A percentile compares a stretch with the other conserved stretches of the same genome.
These are phyloP conservation scores for Dothideomycetes sp. DNA, from an alignment of 2,329 filamentous ascomycete genomes.

Conservation along the genomic window DNA sequence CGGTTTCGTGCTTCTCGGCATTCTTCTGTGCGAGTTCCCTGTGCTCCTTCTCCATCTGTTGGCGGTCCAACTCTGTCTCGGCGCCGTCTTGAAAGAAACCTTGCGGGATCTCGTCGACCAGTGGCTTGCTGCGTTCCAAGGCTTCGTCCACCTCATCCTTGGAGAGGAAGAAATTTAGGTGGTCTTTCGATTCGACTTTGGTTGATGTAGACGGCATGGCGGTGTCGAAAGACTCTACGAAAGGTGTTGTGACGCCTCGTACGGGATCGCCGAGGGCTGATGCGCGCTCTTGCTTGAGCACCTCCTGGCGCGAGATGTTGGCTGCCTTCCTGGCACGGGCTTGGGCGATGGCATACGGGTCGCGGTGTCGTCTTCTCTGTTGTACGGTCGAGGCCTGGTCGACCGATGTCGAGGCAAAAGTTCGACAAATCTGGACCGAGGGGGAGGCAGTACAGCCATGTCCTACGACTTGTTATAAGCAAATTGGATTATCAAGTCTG, in stretches of 20 bases:
- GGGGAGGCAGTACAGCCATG: constrained; percentile 8
- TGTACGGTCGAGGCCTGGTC: constrained; percentile 47
- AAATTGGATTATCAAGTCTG: too few species aligned
- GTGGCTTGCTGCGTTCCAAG: constrained; percentile 55
- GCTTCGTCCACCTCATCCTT: constrained; percentile 58
- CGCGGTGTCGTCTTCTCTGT: constrained; percentile 58
- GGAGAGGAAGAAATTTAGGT: constrained; percentile 70
- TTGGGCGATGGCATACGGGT: constrained; percentile 76
- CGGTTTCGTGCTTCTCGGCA: constrained; percentile 52
- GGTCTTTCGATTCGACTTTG: constrained; percentile 18
- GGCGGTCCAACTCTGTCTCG: constrained; percentile 35
- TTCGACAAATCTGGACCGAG: constrained; percentile 18
- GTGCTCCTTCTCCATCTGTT: constrained; percentile 18
- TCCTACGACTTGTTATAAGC: background rate
- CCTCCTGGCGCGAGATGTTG: constrained; percentile 66
- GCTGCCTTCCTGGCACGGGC: constrained; percentile 74
- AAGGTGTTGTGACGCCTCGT: constrained; percentile 68
- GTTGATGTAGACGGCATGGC: constrained; percentile 31
- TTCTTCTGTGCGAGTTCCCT: background rate
- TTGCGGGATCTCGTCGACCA: constrained; percentile 42
- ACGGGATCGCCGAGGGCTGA: constrained; percentile 66
- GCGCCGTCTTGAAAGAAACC: constrained; percentile 14
- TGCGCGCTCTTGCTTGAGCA: constrained; percentile 56
- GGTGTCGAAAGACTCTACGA: constrained; percentile 70
- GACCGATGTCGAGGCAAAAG: constrained; percentile 55